Conservation (phyloP, 805 yeast species). For the Saccharomycopsis synnaedendra region DNA sequence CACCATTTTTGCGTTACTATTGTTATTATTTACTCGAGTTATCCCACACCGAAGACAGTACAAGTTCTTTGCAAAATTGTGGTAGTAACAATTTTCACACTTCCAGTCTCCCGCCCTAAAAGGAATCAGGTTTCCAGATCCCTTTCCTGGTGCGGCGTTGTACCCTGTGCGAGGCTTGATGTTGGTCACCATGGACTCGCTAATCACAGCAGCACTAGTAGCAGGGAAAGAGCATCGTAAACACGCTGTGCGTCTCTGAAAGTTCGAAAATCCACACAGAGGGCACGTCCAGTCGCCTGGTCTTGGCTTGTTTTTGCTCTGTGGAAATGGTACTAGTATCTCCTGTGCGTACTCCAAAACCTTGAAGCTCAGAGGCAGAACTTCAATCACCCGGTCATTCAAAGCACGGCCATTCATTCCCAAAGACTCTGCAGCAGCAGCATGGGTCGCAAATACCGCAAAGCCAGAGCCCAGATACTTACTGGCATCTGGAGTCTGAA, state of each 20-base stretch:
- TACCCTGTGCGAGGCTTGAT: constrained; percentile 7
- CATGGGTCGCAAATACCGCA: constrained; percentile 76
- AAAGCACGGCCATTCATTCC: constrained; percentile 67
- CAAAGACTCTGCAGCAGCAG: constrained; percentile 72
- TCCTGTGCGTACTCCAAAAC: constrained; percentile 78
- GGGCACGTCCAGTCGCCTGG: constrained; percentile 99
- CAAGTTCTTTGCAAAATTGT: constrained; percentile 84
- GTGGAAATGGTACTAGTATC: constrained; percentile 74
- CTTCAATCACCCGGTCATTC: constrained; percentile 61
- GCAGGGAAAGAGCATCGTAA: constrained; percentile 88
- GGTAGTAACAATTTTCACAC: constrained; percentile 75
- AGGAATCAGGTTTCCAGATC: constrained; percentile 42
- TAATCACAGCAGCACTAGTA: constrained; percentile 57
- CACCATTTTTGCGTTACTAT: constrained; percentile 3
- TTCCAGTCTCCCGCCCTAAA: constrained; percentile 98
- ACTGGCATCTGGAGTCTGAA: constrained; percentile 48
- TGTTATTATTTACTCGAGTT: constrained; percentile 31
- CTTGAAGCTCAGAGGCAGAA: constrained; percentile 72
- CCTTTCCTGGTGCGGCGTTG: constrained; percentile 6
- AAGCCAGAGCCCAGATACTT: constrained; percentile 60
- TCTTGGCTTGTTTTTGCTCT: constrained; percentile 64
- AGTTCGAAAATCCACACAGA: constrained; percentile 88
- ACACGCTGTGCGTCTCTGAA: constrained; percentile 89
- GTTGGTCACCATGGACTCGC: constrained; percentile 32
- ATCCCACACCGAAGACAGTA: constrained; percentile 85